Base-by-base conservation (phyloP, 345 rosid genomes). In the Lepidium aucheri region DNA sequence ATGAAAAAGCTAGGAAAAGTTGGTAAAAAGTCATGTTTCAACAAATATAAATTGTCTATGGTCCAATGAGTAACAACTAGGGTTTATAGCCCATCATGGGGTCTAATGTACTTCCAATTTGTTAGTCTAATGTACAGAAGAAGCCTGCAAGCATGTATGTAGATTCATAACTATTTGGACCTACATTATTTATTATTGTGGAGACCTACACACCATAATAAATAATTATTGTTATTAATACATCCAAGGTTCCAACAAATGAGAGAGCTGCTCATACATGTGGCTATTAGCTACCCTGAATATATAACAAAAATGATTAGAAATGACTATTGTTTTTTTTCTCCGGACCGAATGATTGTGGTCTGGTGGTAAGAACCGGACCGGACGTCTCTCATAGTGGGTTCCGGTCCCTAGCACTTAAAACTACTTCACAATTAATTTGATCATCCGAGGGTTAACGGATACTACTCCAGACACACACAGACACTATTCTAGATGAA, bases 91-190 rank as follows among this genome's bases (percentile, higher is more conserved):
- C 28, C 44, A 56, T 63, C 53, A 49, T 65, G 39, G 53, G 46
- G 66, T 65, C 53, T 49, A 64, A 49, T 51, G 41, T 33, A 57
- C 46, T 50, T 72, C 66, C 54, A 65, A 1, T 56, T 72, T 72
- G 70, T 65, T 57, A 65, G 54, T 57, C 53, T 72, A 57, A 32
- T 52, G 4, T 22, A 33, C 70, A 47, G 45, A 38, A 63, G 64
- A 72, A 33, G 32, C 47, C 65, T 72, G 60, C 59, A 64, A 40
- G 30, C 52, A 56, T 55, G n/a, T n/a, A n/a, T n/a, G n/a, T n/a
- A n/a, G n/a, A n/a, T 28, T 28, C 5, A 28, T 28, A 28, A 28
- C 3, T 26, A 26, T 26, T 26, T 26, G 55, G 16, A 63, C 52
- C 69, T 36, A 54, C 14, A 34, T 36, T 55, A 39, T 15, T 18